Percentiles rank a stretch among this genome's conserved stretches.
phyloP scores from a whole-genome alignment of 192 early-diverging fungal genomes.

The Mortierella antarctica region DNA sequence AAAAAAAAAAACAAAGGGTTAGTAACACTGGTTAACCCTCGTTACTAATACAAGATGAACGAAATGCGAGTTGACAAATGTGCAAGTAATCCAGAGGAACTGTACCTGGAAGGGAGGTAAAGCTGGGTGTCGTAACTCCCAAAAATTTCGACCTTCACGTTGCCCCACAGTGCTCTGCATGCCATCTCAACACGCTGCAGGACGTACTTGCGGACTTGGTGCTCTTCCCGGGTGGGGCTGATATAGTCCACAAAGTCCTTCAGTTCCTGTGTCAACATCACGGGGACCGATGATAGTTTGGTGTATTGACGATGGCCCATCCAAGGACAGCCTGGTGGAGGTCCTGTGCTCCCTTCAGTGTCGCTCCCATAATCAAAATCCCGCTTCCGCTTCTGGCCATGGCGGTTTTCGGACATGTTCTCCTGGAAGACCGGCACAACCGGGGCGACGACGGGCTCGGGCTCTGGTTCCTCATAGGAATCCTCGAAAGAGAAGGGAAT shows the following conservation, averaged over 20 bases:
- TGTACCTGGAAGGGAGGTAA: conserved; percentile 89
- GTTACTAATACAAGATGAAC: neutral
- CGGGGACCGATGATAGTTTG: conserved; percentile 6
- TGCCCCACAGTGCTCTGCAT: conserved; percentile 59
- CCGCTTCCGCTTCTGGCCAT: conserved; percentile 14
- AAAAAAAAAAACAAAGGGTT: neutral
- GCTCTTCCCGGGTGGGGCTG: conserved; percentile 83
- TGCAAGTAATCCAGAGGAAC: neutral
- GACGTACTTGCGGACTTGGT: conserved; percentile 78
- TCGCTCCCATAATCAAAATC: conserved; percentile 9
- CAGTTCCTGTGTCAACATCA: conserved; percentile 70
- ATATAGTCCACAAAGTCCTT: conserved; percentile 82
- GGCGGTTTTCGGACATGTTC: neutral
- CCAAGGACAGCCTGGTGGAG: conserved; percentile 34
- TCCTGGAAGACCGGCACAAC: neutral
- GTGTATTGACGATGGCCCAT: conserved; percentile 32
- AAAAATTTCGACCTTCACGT: conserved; percentile 74
- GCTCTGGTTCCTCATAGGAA: neutral
- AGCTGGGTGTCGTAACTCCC: conserved; percentile 89
- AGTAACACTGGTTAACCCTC: neutral
- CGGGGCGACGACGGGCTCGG: neutral
- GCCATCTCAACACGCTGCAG: conserved; percentile 69
- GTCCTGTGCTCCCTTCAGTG: conserved; percentile 12
- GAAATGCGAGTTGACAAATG: neutral
- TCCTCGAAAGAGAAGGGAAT: conserved; percentile 14